Conservation (phyloP, 805 yeast species). For the Naumovozyma baii region DNA sequence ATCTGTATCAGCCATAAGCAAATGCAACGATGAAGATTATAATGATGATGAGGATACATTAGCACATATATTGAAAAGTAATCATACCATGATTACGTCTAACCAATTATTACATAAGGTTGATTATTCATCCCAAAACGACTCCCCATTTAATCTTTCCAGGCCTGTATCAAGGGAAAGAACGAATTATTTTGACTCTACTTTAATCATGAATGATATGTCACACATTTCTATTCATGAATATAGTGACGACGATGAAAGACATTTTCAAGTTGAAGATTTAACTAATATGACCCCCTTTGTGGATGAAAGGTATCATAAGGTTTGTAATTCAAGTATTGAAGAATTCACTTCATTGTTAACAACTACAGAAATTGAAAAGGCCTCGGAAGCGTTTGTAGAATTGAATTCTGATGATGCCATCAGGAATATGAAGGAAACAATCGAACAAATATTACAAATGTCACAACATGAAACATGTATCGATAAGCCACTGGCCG, state of each 20-base stretch:
- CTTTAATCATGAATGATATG: neutral
- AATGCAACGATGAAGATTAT: too few species aligned
- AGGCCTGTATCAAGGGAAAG: neutral
- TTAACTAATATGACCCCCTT: neutral
- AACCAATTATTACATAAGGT: too few species aligned
- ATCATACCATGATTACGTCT: too few species aligned
- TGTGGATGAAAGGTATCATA: neutral
- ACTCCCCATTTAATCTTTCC: neutral
- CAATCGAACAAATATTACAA: conserved; percentile 8
- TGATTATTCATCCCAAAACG: too few species aligned
- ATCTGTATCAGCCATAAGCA: too few species aligned
- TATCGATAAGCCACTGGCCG: neutral
- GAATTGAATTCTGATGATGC: conserved; percentile 6
- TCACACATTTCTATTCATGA: neutral
- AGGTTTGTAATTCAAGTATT: conserved; percentile 1
- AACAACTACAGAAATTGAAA: neutral
- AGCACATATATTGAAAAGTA: too few species aligned
- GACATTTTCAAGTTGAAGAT: neutral
- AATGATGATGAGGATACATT: too few species aligned
- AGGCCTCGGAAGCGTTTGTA: neutral
- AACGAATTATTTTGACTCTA: neutral
- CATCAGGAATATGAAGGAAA: conserved; percentile 6
- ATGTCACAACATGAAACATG: conserved; percentile 4
- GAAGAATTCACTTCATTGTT: neutral
- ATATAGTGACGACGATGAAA: neutral